These are phyloP conservation scores for Ceratobasidium papillatum DNA, from an alignment of 1,284 basidiomycete species.

Conservation along the genomic window DNA sequence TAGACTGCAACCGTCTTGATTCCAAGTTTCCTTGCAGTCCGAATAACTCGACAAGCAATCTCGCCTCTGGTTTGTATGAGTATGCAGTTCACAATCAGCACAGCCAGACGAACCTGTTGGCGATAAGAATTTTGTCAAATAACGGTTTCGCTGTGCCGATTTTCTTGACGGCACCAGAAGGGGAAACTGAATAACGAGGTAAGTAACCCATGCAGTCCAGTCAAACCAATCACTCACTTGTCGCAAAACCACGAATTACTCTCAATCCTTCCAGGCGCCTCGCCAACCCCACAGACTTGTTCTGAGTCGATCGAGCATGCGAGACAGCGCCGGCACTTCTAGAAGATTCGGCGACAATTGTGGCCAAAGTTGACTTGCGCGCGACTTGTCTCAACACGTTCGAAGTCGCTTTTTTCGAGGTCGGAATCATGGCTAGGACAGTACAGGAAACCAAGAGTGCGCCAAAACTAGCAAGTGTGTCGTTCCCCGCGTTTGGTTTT, in stretches of 20 bases:
- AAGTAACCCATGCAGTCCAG: neutral
- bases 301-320: neutral
- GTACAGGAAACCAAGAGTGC: neutral
- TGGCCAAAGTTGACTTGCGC: constrained; percentile 3
- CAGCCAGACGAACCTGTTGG: constrained; percentile 67
- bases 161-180: constrained; percentile 5
- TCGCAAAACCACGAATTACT: neutral
- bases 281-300: neutral
- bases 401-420: constrained; percentile 25
- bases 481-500: constrained; percentile 18
- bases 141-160: constrained; percentile 45
- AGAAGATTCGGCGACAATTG: constrained; percentile 7
- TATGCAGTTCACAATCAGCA: neutral
- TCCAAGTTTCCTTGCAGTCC: constrained; percentile 86
- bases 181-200: neutral
- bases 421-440: constrained; percentile 27
- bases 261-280: neutral
- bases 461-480: neutral
- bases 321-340: neutral
- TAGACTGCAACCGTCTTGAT: constrained; percentile 92
- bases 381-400: constrained; percentile 23
- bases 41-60: constrained; percentile 92
- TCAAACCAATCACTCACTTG: neutral
- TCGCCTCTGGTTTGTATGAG: constrained; percentile 71
- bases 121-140: constrained; percentile 87